phyloP scores from a whole-genome alignment of 768 basidiomycete species.

The Boletus speciosus region DNA sequence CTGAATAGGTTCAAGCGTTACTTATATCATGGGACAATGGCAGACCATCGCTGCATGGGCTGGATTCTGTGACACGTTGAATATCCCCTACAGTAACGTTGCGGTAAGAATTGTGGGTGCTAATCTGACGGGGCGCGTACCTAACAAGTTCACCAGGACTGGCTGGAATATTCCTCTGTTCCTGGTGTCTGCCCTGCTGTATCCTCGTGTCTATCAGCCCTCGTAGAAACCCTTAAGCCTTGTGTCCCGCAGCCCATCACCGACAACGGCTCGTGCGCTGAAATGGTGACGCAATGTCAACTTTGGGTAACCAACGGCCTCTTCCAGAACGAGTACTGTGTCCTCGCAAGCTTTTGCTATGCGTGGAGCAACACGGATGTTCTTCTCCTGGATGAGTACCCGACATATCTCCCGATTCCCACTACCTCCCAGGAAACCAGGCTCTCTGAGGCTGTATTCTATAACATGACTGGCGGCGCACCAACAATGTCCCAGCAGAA shows the following conservation, averaged over 20 bases:
- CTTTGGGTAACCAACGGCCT: conserved; percentile 20
- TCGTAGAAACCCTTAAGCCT: not conserved
- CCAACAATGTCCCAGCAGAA: conserved; percentile 20
- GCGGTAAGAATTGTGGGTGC: conserved; percentile 1
- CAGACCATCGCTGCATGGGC: conserved; percentile 21
- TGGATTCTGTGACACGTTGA: conserved; percentile 18
- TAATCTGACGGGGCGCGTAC: not conserved
- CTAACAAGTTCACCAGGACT: conserved; percentile 15
- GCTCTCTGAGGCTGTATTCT: conserved; percentile 18
- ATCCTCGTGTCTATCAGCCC: conserved; percentile 7
- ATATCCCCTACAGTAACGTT: conserved; percentile 23
- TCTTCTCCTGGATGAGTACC: conserved; percentile 16
- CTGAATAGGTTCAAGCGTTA: conserved; percentile 8
- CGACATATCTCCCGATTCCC: conserved; percentile 1
- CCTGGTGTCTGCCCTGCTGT: conserved; percentile 19
- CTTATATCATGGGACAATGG: conserved; percentile 10
- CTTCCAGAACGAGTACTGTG: conserved; percentile 25
- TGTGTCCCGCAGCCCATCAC: conserved; percentile 22
- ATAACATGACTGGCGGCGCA: conserved; percentile 19
- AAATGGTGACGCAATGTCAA: conserved; percentile 15
- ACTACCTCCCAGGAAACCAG: conserved; percentile 10
- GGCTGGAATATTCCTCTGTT: conserved; percentile 21
- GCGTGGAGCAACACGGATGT: conserved; percentile 22
- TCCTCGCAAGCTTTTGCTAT: conserved; percentile 25
- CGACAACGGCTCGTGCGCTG: conserved; percentile 21